Base-by-base conservation (phyloP, 768 basidiomycete genomes). In the Tricholoma hemisulphureum region DNA sequence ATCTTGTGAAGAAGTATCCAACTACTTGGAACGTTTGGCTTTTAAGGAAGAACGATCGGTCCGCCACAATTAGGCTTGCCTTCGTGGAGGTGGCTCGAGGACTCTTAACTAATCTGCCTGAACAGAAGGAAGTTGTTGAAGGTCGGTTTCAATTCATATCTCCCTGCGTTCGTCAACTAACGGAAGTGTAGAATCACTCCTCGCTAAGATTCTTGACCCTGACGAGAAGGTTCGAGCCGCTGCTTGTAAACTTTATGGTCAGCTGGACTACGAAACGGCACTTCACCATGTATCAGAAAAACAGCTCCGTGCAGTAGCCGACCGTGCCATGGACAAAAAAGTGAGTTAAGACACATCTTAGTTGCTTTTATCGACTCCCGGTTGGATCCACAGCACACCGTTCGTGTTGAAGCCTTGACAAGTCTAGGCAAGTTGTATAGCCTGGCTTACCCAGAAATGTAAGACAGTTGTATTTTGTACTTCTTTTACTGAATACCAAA, bases 171-270 rank as follows among this genome's bases (percentile, higher is more conserved):
- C 34, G 31, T 48, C 18, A 32, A 45, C 29, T 46, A 24, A 60
- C 61, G 18, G 6, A 6, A 41, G 29, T 56, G 13, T 59, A 89
- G 90, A 83, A 3, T 75, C 83, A 32, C 72, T 95, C 29, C 67
- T 71, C 21, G 67, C 72, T 13, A 95, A 95, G 65, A 72, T 96
- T 5, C 64, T 82, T 1, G 97, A 99, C 70, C 88, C 92, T 0
- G 97, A 98, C 61, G 97, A 98, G 58, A 91, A 87, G 66, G 87
- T 99, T 39, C 85, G 97, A 26, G 84, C 89, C 6, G 88, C 93
- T 0, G 86, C 86, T 1, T 96, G 94, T 77, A 86, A 82, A 65
- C 72, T 92, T 10, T 93, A 93, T 62, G 85, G 86, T 1, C 82
- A 86, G 55, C 74, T 98, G 10, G 95, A 98, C 69, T 98, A 93